Conservation (phyloP, 805 yeast genomes). For the Metschnikowia similis region DNA sequence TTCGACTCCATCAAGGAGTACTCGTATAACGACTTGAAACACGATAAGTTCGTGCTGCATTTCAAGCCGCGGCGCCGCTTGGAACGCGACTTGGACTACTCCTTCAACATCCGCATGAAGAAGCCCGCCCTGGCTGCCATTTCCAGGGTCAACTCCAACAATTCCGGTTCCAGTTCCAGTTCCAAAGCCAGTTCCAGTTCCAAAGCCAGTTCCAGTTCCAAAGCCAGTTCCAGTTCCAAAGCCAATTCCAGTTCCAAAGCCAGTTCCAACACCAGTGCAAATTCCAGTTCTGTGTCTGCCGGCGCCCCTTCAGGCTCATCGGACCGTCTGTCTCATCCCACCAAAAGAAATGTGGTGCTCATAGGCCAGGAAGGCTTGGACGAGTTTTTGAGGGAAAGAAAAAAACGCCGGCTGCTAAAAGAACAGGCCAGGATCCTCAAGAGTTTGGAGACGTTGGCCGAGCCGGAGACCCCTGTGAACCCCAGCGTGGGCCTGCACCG, state of each 20-base stretch:
- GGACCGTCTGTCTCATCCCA: not conserved
- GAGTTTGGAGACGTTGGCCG: not conserved
- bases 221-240: not conserved
- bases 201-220: not conserved
- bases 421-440: constrained; percentile 1
- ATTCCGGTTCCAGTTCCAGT: not conserved
- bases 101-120: constrained; percentile 5
- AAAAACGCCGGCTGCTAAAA: constrained; percentile 1
- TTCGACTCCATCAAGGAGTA: constrained; percentile 26
- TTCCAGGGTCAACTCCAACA: not conserved
- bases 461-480: not conserved
- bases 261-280: not conserved
- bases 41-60: constrained; percentile 17
- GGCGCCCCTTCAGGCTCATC: no score
- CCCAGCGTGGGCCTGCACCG: not conserved
- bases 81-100: constrained; percentile 2
- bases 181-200: not conserved
- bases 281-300: not conserved
- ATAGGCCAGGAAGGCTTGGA: not conserved
- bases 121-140: not conserved
- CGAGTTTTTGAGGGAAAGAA: not conserved
- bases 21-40: constrained; percentile 16
- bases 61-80: constrained; percentile 10
- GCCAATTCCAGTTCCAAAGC: not conserved
- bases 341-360: not conserved